Percentiles rank a stretch among this genome's conserved stretches.
phyloP scores from a whole-genome alignment of 192 early-diverging fungal genomes.

The Backusella luteola region DNA sequence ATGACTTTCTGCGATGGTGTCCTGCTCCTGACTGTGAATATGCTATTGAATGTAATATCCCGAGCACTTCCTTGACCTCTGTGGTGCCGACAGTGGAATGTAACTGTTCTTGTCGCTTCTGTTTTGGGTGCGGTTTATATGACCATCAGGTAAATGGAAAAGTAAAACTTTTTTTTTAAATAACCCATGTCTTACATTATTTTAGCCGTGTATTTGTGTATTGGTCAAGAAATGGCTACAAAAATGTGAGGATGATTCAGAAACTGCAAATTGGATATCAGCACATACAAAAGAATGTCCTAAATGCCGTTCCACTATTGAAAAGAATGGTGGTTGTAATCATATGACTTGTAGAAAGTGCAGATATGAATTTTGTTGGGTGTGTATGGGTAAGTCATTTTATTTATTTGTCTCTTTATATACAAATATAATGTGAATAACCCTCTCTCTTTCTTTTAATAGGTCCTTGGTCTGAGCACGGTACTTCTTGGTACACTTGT shows the following conservation, averaged over 20 bases:
- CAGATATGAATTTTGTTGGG: slow-evolving; percentile 98
- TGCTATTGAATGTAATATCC: slow-evolving; percentile 87
- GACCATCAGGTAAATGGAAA: slow-evolving; percentile 61
- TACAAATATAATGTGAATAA: not conserved
- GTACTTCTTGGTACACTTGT: slow-evolving; percentile 94
- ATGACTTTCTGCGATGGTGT: slow-evolving; percentile 84
- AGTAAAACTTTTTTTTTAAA: not conserved
- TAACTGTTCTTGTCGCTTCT: slow-evolving; percentile 77
- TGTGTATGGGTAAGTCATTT: slow-evolving; percentile 75
- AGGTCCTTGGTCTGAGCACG: slow-evolving; percentile 91
- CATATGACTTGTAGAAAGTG: slow-evolving; percentile 99
- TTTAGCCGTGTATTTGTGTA: slow-evolving; percentile 76
- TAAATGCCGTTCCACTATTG: slow-evolving; percentile 92
- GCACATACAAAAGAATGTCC: slow-evolving; percentile 94
- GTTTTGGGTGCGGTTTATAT: slow-evolving; percentile 86
- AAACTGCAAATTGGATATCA: slow-evolving; percentile 96
- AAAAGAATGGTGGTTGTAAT: slow-evolving; percentile 99
- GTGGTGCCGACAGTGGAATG: slow-evolving; percentile 91
- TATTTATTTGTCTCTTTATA: not conserved
- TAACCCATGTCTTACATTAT: not conserved
- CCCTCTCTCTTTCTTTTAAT: not conserved
- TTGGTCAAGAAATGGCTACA: slow-evolving; percentile 58
- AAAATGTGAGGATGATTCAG: slow-evolving; percentile 96
- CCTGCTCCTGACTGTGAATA: slow-evolving; percentile 96
- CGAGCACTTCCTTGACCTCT: slow-evolving; percentile 57